Evolutionary conservation across 805 yeast species (phyloP).

Genomic region (Wickerhamomyces queroliae): DNA sequence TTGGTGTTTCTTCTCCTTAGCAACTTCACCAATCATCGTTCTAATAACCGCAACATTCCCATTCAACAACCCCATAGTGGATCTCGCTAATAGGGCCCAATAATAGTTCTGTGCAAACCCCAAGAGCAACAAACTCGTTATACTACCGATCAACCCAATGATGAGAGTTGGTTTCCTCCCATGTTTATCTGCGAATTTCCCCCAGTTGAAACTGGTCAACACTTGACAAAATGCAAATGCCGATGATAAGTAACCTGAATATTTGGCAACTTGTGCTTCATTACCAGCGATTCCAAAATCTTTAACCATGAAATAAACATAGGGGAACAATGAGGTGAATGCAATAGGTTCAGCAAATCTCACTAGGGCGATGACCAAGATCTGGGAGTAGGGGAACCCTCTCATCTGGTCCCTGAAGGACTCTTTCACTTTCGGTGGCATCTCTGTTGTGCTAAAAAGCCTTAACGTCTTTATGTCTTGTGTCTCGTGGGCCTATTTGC

Average conservation of each 20-base stretch:
- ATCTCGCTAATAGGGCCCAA: constrained; percentile 48
- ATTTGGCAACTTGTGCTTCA: constrained; percentile 49
- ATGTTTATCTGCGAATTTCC: constrained; percentile 42
- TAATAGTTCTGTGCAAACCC: constrained; percentile 50
- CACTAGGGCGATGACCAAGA: constrained; percentile 34
- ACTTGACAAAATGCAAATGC: constrained; percentile 59
- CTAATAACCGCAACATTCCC: constrained; percentile 64
- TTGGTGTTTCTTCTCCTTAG: constrained; percentile 50
- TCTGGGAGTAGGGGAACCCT: constrained; percentile 53
- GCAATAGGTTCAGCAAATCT: constrained; percentile 60
- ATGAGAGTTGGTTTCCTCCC: constrained; percentile 54
- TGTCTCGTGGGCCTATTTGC: too few species aligned
- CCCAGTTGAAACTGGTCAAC: constrained; percentile 56
- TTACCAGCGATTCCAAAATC: constrained; percentile 46
- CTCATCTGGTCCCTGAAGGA: constrained; percentile 44
- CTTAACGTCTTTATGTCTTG: too few species aligned
- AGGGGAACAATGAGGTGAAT: constrained; percentile 59
- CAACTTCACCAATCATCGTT: constrained; percentile 57
- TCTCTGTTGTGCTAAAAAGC: too few species aligned
- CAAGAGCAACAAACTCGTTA: constrained; percentile 39
- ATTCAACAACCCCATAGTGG: constrained; percentile 49
- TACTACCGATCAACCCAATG: constrained; percentile 47
- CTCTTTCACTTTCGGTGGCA: constrained; percentile 7
- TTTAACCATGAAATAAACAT: constrained; percentile 56
- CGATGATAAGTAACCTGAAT: constrained; percentile 58